phyloP scores from a whole-genome alignment of 1,284 basidiomycete species.

The Irpex sp. region DNA sequence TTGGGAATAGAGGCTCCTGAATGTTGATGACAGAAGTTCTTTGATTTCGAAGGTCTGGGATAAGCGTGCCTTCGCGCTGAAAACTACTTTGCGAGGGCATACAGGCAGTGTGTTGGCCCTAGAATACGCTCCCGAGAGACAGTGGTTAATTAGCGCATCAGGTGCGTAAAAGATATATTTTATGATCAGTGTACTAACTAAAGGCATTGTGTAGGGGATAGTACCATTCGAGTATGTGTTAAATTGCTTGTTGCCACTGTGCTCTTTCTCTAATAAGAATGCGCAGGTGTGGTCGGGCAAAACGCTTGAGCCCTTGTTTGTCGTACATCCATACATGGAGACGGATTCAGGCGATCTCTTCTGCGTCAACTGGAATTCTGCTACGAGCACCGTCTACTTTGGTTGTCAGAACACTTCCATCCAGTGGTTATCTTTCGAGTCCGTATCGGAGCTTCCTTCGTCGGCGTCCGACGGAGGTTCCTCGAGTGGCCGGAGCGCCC shows the following conservation, averaged over 20 bases:
- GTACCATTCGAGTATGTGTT: constrained; percentile 72
- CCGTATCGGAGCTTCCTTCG: not conserved
- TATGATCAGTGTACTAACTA: constrained; percentile 3
- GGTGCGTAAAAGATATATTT: constrained; percentile 36
- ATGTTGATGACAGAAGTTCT: not conserved
- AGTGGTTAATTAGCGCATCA: constrained; percentile 86
- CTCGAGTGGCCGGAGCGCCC: constrained; percentile 16
- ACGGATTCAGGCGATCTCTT: constrained; percentile 88
- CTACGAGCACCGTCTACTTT: constrained; percentile 74
- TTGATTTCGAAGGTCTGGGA: constrained; percentile 70
- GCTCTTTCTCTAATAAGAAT: constrained; percentile 16
- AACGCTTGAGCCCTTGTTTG: constrained; percentile 68
- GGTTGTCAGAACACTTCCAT: constrained; percentile 90
- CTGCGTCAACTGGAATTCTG: constrained; percentile 78
- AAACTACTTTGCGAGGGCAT: constrained; percentile 79
- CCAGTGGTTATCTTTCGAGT: constrained; percentile 75
- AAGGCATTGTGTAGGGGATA: constrained; percentile 60
- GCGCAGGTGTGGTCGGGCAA: constrained; percentile 83
- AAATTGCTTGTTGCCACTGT: not conserved
- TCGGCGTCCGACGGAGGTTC: not conserved
- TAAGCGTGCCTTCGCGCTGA: constrained; percentile 63
- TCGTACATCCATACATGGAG: constrained; percentile 83
- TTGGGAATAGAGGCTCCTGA: not conserved
- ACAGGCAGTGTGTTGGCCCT: constrained; percentile 83
- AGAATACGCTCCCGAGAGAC: constrained; percentile 70